Evolutionary conservation across 495 filamentous ascomycete species (phyloP).

Genomic region (Bacidia gigantensis): DNA sequence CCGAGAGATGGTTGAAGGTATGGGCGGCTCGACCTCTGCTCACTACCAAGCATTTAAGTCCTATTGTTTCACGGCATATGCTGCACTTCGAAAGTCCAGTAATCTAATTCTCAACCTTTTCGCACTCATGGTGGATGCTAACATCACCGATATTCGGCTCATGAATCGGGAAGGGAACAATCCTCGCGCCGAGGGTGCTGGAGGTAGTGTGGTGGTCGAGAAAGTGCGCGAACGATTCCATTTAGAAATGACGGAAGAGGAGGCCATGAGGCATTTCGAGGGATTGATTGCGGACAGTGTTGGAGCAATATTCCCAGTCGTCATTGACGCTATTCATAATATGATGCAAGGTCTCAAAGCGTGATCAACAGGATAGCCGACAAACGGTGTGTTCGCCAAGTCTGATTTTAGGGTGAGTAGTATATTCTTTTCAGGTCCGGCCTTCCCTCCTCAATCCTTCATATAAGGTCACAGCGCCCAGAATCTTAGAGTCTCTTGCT

Average conservation of each 20-base stretch:
- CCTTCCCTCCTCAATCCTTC: slow-evolving; percentile 54
- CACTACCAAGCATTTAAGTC: slow-evolving; percentile 81
- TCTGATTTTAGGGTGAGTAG: background rate
- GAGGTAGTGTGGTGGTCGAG: slow-evolving; percentile 43
- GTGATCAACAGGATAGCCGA: slow-evolving; percentile 24
- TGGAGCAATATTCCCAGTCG: slow-evolving; percentile 74
- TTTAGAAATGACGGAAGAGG: slow-evolving; percentile 84
- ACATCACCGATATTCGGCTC: slow-evolving; percentile 85
- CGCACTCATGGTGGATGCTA: slow-evolving; percentile 90
- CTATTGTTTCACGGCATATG: slow-evolving; percentile 92
- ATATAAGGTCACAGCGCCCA: slow-evolving; percentile 67
- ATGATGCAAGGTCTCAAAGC: slow-evolving; percentile 82
- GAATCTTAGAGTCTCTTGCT: slow-evolving; percentile 61
- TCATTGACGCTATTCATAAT: slow-evolving; percentile 90
- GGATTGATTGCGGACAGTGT: slow-evolving; percentile 78
- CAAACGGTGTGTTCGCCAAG: too few species aligned
- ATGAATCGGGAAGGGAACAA: slow-evolving; percentile 62
- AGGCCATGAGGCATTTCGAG: slow-evolving; percentile 77
- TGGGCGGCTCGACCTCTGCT: slow-evolving; percentile 70
- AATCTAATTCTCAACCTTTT: slow-evolving; percentile 95
- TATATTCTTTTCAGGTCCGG: background rate
- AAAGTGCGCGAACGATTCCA: slow-evolving; percentile 94
- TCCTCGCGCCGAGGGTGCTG: background rate
- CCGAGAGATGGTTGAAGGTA: slow-evolving; percentile 96
- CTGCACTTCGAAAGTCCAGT: slow-evolving; percentile 72